Evolutionary conservation across 2,329 filamentous ascomycete species (phyloP), one percentile per base, ranked within the genome.

Genomic region (Clonostachys chloroleuca): DNA sequence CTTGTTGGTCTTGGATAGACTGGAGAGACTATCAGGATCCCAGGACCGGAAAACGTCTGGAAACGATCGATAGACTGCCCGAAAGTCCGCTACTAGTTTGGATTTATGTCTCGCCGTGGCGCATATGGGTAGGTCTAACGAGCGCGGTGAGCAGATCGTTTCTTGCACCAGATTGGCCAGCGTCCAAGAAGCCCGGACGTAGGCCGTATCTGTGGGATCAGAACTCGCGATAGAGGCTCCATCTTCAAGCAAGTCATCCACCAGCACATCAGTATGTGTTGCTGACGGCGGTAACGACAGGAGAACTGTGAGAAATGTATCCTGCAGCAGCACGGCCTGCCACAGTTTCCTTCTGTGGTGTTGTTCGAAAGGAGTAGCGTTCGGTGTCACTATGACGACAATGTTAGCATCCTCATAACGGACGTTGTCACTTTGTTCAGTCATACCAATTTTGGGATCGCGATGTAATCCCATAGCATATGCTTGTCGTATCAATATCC

Each of bases 381-480:
- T 73, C 1, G 87, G 86, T 1, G 79, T 79, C 18, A 84, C 78
- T 79, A 34, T 14, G 10, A 13, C 9, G 24, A 30, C 24, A 30
- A 30, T 30, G 24, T 30, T 30, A 30, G 39, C 13, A 42, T 10
- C 8, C 9, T 30, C 24, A 30, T 8, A 30, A 30, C 24, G 8
- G 9, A 10, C 9, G 24, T 10, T 30, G 24, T 30, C 24, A 30
- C 24, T 30, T 30, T 9, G 24, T 10, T 30, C 24, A 30, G 24
- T 30, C 66, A 46, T 64, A 78, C 75, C 84, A 49, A 89, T 83
- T 49, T 90, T 87, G 1, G 88, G 88, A 57, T 92, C 87, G 14
- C 88, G 81, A 60, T 92, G 87, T 12, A 92, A 65, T 1, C 88
- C 86, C 83, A 92, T 87, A 20, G 88, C 88, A 56, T 91, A 92